Conservation (phyloP, 305 asterid species). For the Solanum aculeatissimum region DNA sequence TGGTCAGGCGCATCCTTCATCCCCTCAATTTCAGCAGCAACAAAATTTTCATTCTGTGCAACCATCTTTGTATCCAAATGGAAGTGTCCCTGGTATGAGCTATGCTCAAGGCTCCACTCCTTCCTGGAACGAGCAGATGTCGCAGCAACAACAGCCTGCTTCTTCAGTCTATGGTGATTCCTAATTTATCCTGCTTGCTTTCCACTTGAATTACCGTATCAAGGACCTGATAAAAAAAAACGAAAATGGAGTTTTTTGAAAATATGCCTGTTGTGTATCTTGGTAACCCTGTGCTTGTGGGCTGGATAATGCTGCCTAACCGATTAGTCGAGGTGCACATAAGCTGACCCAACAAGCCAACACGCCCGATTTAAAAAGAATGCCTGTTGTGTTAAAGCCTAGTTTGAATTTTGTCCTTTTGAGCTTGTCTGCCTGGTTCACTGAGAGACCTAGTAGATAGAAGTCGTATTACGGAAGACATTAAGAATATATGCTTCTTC, state of each 20-base stretch:
- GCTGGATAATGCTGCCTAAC: not conserved
- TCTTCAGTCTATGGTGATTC: slow-evolving; percentile 61
- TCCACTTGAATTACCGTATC: not conserved
- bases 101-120: slow-evolving; percentile 49
- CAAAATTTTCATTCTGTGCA: slow-evolving; percentile 35
- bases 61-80: slow-evolving; percentile 44
- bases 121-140: slow-evolving; percentile 59
- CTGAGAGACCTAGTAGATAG: not conserved
- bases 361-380: not conserved
- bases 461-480: not conserved
- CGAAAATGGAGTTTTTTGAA: not conserved
- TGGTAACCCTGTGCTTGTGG: not conserved
- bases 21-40: slow-evolving; percentile 53
- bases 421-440: not conserved
- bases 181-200: not conserved
- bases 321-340: not conserved
- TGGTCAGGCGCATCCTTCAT: slow-evolving; percentile 42
- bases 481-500: not conserved
- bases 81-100: slow-evolving; percentile 38
- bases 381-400: not conserved
- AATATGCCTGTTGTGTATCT: not conserved
- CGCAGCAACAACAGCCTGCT: slow-evolving; percentile 68
- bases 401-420: not conserved
- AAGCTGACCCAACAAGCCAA: not conserved
- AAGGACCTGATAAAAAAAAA: not conserved